Evolutionary conservation across 352 stramenopile genomes (phyloP).

Genomic region (Phytophthora crassamura): DNA sequence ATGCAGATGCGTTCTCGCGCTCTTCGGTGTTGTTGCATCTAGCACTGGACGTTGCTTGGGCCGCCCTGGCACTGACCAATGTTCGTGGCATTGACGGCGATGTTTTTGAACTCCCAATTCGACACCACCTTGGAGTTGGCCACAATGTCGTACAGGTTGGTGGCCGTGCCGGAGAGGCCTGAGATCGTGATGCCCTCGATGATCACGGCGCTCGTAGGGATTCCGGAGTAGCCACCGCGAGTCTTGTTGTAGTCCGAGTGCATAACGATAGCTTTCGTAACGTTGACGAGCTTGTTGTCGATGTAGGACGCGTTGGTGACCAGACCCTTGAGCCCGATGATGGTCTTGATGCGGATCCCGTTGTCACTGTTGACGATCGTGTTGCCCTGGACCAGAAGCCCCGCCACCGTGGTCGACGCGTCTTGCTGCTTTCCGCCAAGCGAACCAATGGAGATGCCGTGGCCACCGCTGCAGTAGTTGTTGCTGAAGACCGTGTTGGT

Average conservation of each 20-base stretch:
- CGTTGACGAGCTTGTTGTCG: slow-evolving; percentile 22
- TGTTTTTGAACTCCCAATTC: slow-evolving; percentile 23
- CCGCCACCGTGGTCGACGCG: slow-evolving; percentile 17
- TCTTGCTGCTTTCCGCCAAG: slow-evolving; percentile 12
- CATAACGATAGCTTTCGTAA: slow-evolving; percentile 22
- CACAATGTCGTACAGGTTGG: slow-evolving; percentile 38
- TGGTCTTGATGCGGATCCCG: slow-evolving; percentile 28
- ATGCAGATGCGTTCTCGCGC: too few relatives aligned
- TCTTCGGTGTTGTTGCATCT: too few relatives aligned
- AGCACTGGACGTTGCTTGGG: too few relatives aligned
- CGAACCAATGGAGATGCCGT: slow-evolving; percentile 22
- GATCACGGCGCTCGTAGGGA: slow-evolving; percentile 28
- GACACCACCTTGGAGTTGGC: slow-evolving; percentile 24
- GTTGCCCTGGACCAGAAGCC: slow-evolving; percentile 26
- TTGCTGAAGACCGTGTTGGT: too few relatives aligned
- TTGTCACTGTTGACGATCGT: slow-evolving; percentile 36
- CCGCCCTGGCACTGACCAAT: too few relatives aligned
- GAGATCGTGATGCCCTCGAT: slow-evolving; percentile 36
- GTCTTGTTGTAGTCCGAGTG: slow-evolving; percentile 26
- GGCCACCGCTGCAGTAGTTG: slow-evolving; percentile 1
- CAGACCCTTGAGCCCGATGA: slow-evolving; percentile 21
- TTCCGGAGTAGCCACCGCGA: slow-evolving; percentile 30
- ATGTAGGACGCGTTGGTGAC: slow-evolving; percentile 24
- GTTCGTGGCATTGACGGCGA: slow-evolving; percentile 16
- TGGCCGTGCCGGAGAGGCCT: slow-evolving; percentile 30